phyloP scores from a whole-genome alignment of 495 filamentous ascomycete genomes.

The Penicillium cinerascens region DNA sequence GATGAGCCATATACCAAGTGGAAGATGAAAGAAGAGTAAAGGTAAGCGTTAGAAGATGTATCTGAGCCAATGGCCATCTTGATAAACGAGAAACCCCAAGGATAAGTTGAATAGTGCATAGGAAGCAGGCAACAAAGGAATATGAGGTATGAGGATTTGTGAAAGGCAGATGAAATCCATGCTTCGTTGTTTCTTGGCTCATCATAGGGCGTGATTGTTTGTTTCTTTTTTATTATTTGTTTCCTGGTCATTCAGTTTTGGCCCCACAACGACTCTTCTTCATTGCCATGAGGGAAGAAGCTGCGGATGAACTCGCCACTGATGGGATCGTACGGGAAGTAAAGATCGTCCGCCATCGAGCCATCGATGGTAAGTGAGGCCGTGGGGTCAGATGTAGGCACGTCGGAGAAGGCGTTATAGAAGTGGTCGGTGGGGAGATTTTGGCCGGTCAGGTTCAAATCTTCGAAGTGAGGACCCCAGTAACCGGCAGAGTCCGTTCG shows the following conservation, averaged over 20 bases:
- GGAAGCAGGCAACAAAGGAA: not conserved
- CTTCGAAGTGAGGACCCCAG: constrained; percentile 12
- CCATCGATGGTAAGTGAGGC: constrained; percentile 7
- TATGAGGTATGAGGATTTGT: not conserved
- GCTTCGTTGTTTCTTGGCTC: constrained; percentile 2
- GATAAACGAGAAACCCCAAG: too few relatives aligned
- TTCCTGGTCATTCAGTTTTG: not conserved
- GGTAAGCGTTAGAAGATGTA: not conserved
- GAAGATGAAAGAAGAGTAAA: not conserved
- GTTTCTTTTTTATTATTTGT: not conserved
- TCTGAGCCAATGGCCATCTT: too few relatives aligned
- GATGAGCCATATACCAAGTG: not conserved
- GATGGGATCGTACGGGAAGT: constrained; percentile 48
- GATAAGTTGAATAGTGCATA: not conserved
- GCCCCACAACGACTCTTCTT: constrained; percentile 21
- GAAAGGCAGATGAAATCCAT: not conserved
- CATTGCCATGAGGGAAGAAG: constrained; percentile 37
- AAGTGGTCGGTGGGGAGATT: not conserved
- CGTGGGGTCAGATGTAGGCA: constrained; percentile 7
- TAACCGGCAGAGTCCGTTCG: not conserved
- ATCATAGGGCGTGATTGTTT: not conserved
- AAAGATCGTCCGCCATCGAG: constrained; percentile 24
- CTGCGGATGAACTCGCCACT: constrained; percentile 44
- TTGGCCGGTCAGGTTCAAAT: not conserved
- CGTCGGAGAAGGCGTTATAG: not conserved